Evolutionary conservation across 2,329 filamentous ascomycete species (phyloP), one percentile per base, ranked within the genome.

Genomic region (Tolypocladium guangdongense): DNA sequence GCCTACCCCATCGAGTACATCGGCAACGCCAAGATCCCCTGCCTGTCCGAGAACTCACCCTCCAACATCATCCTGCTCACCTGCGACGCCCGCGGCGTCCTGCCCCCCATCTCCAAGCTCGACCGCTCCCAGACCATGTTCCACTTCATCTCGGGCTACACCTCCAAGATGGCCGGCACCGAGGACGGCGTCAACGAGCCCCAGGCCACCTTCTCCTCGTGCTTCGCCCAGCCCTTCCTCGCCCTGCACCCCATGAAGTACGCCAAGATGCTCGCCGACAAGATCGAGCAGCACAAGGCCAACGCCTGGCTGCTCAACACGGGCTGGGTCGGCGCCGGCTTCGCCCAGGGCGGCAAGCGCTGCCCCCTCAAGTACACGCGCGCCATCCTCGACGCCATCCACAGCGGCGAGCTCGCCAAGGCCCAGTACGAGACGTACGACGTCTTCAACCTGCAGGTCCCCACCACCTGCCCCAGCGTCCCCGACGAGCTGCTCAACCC

Each of bases 61-160:
- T 86, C 81, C 73, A 99, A 99, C 84, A 97, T 99, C 74, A 88
- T 99, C 68, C 87, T 99, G 63, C 85, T 99, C 64, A 99, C 93
- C 58, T 99, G 93, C 77, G 93, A 99, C 66, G 93, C 93, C 56
- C 90, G 93, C 62, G 93, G 93, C 78, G 93, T 99, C 50, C 84
- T 99, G 54, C 93, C 93, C 54, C 93, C 93, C 49, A 97, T 99
- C 75, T 96, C 90, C 66, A 97, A 97, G 81, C 87, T 99, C 70
- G 84, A 87, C 78, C 83, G 87, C 60, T 84, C 89, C 66, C 93
- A 97, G 78, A 96, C 90, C 72, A 97, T 99, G 92, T 99, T 97
- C 86, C 93, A 99, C 82, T 99, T 99, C 84, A 99, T 99, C 75
- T 95, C 89, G 20, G 93, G 93, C 64, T 99, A 99, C 82, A 99